A percentile compares a stretch with the other conserved stretches of the same genome.
Evolutionary conservation across 192 early-diverging fungal genomes (phyloP).

Genomic region (Entomortierella lignicola): DNA sequence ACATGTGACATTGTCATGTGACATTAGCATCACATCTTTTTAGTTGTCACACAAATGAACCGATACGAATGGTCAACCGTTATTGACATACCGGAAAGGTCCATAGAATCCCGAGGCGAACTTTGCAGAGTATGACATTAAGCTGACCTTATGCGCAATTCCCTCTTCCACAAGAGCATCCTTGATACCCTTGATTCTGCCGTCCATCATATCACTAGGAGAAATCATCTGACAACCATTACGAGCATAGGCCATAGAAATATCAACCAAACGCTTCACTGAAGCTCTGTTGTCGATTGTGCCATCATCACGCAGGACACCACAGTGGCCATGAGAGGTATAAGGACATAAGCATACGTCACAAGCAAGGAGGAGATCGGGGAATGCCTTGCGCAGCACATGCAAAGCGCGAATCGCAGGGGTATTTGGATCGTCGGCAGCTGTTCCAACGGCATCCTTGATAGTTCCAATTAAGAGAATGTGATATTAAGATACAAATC

Average conservation of each 20-base stretch:
- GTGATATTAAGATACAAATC: neutral
- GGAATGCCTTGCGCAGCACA: slow-evolving; percentile 81
- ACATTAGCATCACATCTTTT: neutral
- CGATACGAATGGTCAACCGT: neutral
- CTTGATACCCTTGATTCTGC: slow-evolving; percentile 94
- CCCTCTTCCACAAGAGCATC: slow-evolving; percentile 79
- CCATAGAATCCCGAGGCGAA: slow-evolving; percentile 97
- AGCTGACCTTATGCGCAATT: slow-evolving; percentile 79
- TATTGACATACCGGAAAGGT: slow-evolving; percentile 80
- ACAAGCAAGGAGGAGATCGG: slow-evolving; percentile 85
- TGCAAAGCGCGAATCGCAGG: slow-evolving; percentile 89
- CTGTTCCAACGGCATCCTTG: slow-evolving; percentile 81
- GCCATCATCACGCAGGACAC: slow-evolving; percentile 80
- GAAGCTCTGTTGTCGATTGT: slow-evolving; percentile 84
- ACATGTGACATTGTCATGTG: no score
- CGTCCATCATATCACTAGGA: slow-evolving; percentile 99
- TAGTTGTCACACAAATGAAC: slow-evolving; percentile 15
- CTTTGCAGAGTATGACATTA: slow-evolving; percentile 98
- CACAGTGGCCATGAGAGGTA: slow-evolving; percentile 97
- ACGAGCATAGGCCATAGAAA: slow-evolving; percentile 87
- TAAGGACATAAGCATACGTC: slow-evolving; percentile 98
- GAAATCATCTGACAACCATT: slow-evolving; percentile 90
- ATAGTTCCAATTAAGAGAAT: neutral
- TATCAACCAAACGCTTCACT: slow-evolving; percentile 84
- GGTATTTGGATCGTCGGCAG: slow-evolving; percentile 83